Evolutionary conservation across 1,284 basidiomycete genomes (phyloP).

Genomic region (Ustilago cynodontis): DNA sequence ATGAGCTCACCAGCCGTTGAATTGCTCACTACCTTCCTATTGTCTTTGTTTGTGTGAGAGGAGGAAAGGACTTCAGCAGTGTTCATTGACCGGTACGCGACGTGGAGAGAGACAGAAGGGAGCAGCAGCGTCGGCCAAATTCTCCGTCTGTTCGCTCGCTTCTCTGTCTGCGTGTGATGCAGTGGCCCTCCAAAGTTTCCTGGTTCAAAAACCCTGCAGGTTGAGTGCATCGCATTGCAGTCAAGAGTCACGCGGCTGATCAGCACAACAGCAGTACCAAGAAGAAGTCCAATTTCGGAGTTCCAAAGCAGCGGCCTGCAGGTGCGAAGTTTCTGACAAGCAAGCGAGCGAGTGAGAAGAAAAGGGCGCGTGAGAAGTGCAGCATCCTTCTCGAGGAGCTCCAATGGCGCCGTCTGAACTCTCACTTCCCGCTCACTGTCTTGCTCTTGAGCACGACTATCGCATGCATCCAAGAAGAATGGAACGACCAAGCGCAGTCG

Average conservation of each 20-base stretch:
- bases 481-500: neutral
- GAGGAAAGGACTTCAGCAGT: neutral
- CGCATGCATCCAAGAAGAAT: neutral
- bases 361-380: neutral
- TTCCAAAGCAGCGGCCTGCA: neutral
- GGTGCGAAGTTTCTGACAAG: neutral
- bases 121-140: neutral
- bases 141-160: neutral
- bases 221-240: slow-evolving; percentile 3
- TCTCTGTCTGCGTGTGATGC: neutral
- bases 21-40: neutral
- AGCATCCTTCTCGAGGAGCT: neutral
- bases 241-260: neutral
- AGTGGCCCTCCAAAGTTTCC: neutral
- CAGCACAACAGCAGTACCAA: neutral
- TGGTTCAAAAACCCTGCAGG: slow-evolving; percentile 1
- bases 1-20: neutral
- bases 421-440: neutral
- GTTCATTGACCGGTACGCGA: neutral
- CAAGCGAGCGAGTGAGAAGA: neutral
- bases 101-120: neutral
- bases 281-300: slow-evolving; percentile 8
- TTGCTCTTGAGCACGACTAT: neutral
- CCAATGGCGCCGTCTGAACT: neutral
- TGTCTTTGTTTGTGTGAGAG: neutral